Conservation (phyloP, 2,329 filamentous ascomycete genomes). For the Cladosporium colombiae region DNA sequence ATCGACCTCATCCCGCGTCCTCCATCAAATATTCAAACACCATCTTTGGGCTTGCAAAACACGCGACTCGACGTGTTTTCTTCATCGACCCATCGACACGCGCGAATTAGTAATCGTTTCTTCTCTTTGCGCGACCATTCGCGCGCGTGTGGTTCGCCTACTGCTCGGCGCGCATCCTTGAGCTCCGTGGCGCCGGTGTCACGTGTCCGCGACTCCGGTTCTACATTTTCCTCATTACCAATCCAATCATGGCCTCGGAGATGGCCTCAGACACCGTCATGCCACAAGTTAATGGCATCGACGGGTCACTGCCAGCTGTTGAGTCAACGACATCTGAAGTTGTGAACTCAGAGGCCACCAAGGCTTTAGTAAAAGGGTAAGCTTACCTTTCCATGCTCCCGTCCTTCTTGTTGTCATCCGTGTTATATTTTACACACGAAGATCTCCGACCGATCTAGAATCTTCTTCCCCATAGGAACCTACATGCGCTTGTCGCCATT, state of each 20-base stretch:
- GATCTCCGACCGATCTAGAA: no score
- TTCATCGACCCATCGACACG: conserved; percentile 10
- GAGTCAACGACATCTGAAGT: not conserved
- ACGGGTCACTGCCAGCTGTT: conserved; percentile 12
- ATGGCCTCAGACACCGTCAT: conserved; percentile 18
- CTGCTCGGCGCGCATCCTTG: conserved; percentile 15
- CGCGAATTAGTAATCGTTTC: conserved; percentile 20
- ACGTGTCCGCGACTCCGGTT: conserved; percentile 18
- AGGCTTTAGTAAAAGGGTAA: conserved; percentile 16
- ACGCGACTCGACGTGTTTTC: conserved; percentile 20
- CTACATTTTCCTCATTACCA: conserved; percentile 10
- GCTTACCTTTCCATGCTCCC: not conserved
- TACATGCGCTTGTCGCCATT: not conserved
- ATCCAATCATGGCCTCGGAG: conserved; percentile 24
- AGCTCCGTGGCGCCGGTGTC: conserved; percentile 16
- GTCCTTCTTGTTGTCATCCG: not conserved
- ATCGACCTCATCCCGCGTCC: conserved; percentile 18
- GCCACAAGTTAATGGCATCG: conserved; percentile 19
- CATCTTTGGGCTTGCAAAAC: conserved; percentile 7
- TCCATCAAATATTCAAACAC: conserved; percentile 20
- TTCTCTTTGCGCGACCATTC: conserved; percentile 15
- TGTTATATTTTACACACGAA: not conserved
- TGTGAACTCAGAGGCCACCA: conserved; percentile 5
- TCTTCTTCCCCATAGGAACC: not conserved
- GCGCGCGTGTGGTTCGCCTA: conserved; percentile 17